phyloP scores from a whole-genome alignment of 345 rosid genomes.

The Eucalyptus erythrocorys region DNA sequence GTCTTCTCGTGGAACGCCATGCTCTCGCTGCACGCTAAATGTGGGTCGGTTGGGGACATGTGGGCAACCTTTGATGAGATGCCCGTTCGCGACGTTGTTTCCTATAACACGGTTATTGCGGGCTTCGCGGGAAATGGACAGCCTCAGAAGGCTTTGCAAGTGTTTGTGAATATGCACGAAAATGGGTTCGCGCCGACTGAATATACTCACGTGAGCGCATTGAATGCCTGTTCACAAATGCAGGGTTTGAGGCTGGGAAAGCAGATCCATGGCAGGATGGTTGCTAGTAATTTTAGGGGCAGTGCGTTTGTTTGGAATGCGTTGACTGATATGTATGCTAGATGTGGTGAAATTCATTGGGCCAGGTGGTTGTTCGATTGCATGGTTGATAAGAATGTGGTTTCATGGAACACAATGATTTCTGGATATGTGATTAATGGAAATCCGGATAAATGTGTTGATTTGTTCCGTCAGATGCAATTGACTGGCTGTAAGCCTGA shows the following conservation, averaged over 20 bases:
- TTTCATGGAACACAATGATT: constrained; percentile 48
- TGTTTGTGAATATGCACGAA: constrained; percentile 21
- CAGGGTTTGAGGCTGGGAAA: constrained; percentile 33
- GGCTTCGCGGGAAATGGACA: constrained; percentile 24
- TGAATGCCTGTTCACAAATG: constrained; percentile 38
- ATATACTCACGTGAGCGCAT: constrained; percentile 33
- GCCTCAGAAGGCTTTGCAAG: constrained; percentile 16
- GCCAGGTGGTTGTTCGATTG: constrained; percentile 36
- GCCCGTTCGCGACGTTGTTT: constrained; percentile 38
- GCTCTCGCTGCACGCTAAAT: constrained; percentile 33
- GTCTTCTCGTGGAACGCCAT: constrained; percentile 48
- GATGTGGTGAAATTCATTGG: constrained; percentile 30
- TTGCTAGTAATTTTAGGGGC: constrained; percentile 2
- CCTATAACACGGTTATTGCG: constrained; percentile 36
- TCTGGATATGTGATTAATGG: constrained; percentile 33
- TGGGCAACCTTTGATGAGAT: constrained; percentile 20
- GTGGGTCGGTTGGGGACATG: constrained; percentile 22
- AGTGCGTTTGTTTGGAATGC: constrained; percentile 43
- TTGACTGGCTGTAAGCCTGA: constrained; percentile 24
- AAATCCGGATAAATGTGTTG: constrained; percentile 29
- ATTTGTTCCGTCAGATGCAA: constrained; percentile 34
- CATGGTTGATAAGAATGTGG: constrained; percentile 22
- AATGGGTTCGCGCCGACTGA: constrained; percentile 28
- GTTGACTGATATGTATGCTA: constrained; percentile 43
- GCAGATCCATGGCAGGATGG: constrained; percentile 45